These are phyloP conservation scores for Pichia sp. DNA, from an alignment of 1,139 yeast species.

Conservation along the genomic window DNA sequence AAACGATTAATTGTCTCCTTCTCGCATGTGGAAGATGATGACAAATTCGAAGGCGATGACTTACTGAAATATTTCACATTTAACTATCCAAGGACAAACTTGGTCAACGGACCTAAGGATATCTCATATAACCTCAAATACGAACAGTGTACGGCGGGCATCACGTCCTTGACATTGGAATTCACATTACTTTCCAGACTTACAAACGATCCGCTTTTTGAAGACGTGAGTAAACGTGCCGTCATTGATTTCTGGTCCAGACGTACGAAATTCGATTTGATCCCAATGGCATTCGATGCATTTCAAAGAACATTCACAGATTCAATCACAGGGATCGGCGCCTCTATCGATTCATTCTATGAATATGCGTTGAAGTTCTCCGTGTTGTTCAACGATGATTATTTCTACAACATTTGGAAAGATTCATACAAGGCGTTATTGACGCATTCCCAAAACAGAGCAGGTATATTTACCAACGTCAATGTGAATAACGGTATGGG, in stretches of 20 bases:
- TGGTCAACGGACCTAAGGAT: conserved; percentile 48
- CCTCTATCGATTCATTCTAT: conserved; percentile 90
- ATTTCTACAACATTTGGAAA: conserved; percentile 59
- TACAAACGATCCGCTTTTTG: conserved; percentile 74
- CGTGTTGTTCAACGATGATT: conserved; percentile 66
- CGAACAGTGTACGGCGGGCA: conserved; percentile 88
- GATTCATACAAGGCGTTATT: conserved; percentile 57
- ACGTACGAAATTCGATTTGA: conserved; percentile 57
- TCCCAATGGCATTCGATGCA: conserved; percentile 75
- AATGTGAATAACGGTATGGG: conserved; percentile 51
- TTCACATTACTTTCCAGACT: conserved; percentile 69
- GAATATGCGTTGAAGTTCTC: conserved; percentile 84
- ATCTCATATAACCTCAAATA: conserved; percentile 43
- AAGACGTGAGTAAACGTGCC: conserved; percentile 56
- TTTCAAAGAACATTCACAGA: conserved; percentile 51
- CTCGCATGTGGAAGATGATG: conserved; percentile 44
- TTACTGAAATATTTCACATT: conserved; percentile 29
- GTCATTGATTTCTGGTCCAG: conserved; percentile 72
- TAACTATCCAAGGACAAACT: conserved; percentile 73
- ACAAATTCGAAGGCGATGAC: conserved; percentile 22
- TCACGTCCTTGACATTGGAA: conserved; percentile 79
- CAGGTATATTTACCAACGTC: conserved; percentile 55
- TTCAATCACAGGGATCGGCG: conserved; percentile 77
- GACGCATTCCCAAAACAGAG: conserved; percentile 51
- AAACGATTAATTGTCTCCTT: conserved; percentile 65